Evolutionary conservation across 225 moss, liverwort and hornwort species (phyloP).

Genomic region (Sphagnum contortum): DNA sequence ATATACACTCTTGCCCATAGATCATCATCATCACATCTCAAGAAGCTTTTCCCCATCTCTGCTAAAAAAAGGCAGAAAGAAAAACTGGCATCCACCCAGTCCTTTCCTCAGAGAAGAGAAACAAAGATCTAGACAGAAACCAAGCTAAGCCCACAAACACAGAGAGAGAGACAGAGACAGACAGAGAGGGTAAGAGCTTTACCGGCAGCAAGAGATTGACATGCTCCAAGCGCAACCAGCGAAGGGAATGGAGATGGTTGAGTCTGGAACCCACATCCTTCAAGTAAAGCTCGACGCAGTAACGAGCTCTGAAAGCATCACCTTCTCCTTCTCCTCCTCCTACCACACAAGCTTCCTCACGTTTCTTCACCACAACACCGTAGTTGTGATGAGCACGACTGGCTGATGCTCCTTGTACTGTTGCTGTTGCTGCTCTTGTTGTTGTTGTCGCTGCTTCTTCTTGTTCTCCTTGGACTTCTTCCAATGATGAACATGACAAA

Average conservation of each 20-base stretch:
- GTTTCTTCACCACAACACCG: constrained; percentile 16
- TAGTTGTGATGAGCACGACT: not conserved
- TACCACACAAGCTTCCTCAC: constrained; percentile 36
- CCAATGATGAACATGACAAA: too few relatives aligned
- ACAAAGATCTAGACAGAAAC: not conserved
- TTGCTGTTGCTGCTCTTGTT: too few relatives aligned
- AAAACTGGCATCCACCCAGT: not conserved
- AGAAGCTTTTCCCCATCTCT: too few relatives aligned
- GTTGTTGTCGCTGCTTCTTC: too few relatives aligned
- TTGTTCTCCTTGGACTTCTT: too few relatives aligned
- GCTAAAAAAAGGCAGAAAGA: too few relatives aligned
- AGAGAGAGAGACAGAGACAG: too few relatives aligned
- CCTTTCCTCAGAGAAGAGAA: not conserved
- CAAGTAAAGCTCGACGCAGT: constrained; percentile 23
- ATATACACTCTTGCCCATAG: not conserved
- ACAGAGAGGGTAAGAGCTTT: not conserved
- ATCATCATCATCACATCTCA: too few relatives aligned
- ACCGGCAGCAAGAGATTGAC: constrained; percentile 16
- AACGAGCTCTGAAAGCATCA: constrained; percentile 19
- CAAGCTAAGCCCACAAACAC: too few relatives aligned
- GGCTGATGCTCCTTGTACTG: too few relatives aligned
- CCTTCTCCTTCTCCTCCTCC: constrained; percentile 10
- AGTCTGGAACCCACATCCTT: constrained; percentile 13
- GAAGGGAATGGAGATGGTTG: constrained; percentile 15
- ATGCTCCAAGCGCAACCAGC: constrained; percentile 40